These are phyloP conservation scores for Pseudogymnoascus sp. DNA, from an alignment of 2,329 filamentous ascomycete genomes.

Conservation along the genomic window DNA sequence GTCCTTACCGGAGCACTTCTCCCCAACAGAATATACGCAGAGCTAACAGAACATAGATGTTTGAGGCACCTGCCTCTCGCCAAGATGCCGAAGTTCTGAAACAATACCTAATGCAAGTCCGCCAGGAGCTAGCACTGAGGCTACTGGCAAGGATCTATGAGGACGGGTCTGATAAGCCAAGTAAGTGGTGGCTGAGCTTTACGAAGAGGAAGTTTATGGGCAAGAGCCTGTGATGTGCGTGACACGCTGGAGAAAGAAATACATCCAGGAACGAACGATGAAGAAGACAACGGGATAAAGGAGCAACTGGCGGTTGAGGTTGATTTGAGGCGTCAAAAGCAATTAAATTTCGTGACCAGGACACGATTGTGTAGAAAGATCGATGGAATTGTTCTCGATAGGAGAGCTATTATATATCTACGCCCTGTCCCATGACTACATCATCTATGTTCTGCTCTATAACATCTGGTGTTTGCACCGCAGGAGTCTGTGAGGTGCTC, in stretches of 20 bases:
- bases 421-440: constrained; percentile 1
- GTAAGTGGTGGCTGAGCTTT: constrained; percentile 97
- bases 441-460: constrained; percentile 1
- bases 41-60: constrained; percentile 49
- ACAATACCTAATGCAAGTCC: constrained; percentile 85
- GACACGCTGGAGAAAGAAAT: neutral
- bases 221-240: constrained; percentile 62
- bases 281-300: neutral
- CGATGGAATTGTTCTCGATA: constrained; percentile 1
- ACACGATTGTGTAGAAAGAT: neutral
- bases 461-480: neutral
- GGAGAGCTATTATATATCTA: constrained; percentile 9
- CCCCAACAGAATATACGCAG: neutral
- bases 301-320: neutral
- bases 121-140: constrained; percentile 79
- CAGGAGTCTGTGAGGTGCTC: neutral
- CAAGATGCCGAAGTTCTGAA: constrained; percentile 83
- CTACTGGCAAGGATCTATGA: constrained; percentile 82
- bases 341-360: constrained; percentile 2
- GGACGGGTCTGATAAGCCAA: constrained; percentile 64
- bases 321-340: constrained; percentile 7
- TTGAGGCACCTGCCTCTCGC: constrained; percentile 77
- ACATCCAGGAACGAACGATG: neutral
- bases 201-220: constrained; percentile 99
- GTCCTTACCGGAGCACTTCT: neutral